Base-by-base conservation (phyloP, 2,329 filamentous ascomycete genomes). In the Scedosporium minutisporum region DNA sequence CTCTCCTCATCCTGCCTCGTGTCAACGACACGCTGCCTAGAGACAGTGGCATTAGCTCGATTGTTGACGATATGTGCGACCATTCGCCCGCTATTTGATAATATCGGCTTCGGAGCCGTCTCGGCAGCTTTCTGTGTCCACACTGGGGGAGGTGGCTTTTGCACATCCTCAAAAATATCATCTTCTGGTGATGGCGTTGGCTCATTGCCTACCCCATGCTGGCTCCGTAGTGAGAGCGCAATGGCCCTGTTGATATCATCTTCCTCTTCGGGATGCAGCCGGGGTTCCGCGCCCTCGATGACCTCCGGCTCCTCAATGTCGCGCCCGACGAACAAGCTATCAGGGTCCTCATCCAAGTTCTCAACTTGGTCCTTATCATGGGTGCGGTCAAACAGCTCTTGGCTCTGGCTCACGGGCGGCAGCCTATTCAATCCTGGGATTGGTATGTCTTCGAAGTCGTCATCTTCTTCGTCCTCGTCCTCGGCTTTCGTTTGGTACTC, bases 361-460 rank as follows among this genome's bases (percentile, higher is more conserved):
- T 66, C 65, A 18, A 29, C 29, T 38, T 9, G 16, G 9, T 62
- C 67, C 18, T n/a, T n/a, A n/a, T n/a, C n/a, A n/a, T n/a, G n/a
- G n/a, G 68, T 61, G 3, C 23, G 63, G 12, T 66, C 63, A 38
- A 74, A 70, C 3, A 73, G 62, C 68, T 65, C 27, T 9, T 58
- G 41, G 3, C n/a, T 9, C 10, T 41, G 57, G n/a, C 41, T 44
- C 6, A 60, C 14, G 58, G 87, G 93, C 0, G 92, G 91, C 16
- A 97, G 75, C 60, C 92, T 82, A 68, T 97, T 97, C 12, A 97
- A 71, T 0, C 93, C 93, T 72, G 95, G 90, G 58, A 97, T 93
- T 0, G 93, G 92, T 3, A 97, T 88, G 73, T 97, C 93, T 71
- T 97, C 93, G 68, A 97, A 97, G 9, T 91, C 90, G 4, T 88